Conservation (phyloP, 2,329 filamentous ascomycete species). For the Xylaria polymorpha region DNA sequence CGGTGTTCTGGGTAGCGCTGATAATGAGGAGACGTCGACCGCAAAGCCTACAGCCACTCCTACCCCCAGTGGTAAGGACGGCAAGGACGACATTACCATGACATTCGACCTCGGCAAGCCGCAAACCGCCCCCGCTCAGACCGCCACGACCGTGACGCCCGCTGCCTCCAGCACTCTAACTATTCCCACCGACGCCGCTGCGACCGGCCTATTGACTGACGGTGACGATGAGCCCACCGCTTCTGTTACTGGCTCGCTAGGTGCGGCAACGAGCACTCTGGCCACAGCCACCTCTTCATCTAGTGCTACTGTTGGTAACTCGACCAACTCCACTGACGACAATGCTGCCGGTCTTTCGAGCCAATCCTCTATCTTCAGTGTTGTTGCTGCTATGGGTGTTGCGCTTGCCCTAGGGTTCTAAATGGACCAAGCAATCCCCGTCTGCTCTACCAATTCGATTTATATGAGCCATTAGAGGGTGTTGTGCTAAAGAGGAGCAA, state of each 20-base stretch:
- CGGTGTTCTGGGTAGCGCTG: conserved; percentile 23
- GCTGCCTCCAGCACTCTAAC: conserved; percentile 22
- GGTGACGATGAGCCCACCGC: conserved; percentile 8
- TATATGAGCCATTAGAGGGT: neutral
- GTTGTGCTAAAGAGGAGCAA: neutral
- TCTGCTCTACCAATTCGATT: neutral
- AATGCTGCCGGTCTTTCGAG: conserved; percentile 34
- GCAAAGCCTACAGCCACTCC: conserved; percentile 21
- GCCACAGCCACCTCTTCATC: conserved; percentile 21
- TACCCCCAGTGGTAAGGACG: conserved; percentile 19
- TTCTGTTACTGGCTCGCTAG: conserved; percentile 9
- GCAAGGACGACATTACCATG: conserved; percentile 9
- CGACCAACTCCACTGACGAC: conserved; percentile 15
- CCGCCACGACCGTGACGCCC: conserved; percentile 25
- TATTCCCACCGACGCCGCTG: conserved; percentile 11
- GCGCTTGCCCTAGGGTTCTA: conserved; percentile 45
- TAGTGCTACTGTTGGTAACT: conserved; percentile 1
- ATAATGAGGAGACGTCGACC: conserved; percentile 24
- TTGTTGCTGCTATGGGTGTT: conserved; percentile 45
- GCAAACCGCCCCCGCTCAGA: conserved; percentile 21
- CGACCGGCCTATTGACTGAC: conserved; percentile 28
- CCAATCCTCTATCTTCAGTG: conserved; percentile 43
- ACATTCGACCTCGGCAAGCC: conserved; percentile 31
- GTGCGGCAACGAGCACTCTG: conserved; percentile 10
- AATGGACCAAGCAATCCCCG: neutral